Evolutionary conservation across 2,329 filamentous ascomycete genomes (phyloP).

Genomic region (Bisporella sp.): DNA sequence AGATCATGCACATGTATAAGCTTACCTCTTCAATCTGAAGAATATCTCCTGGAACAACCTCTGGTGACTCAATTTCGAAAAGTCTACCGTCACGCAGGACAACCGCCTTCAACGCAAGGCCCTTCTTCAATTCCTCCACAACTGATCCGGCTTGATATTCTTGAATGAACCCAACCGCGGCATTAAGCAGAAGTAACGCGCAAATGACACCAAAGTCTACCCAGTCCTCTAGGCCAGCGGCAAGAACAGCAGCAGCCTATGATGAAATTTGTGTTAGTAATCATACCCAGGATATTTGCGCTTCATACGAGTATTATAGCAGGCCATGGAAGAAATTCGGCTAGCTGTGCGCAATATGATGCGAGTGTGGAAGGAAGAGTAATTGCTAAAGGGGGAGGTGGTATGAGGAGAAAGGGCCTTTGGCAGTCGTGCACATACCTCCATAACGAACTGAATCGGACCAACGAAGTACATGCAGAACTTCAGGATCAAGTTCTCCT

Average conservation of each 20-base stretch:
- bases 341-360: no score
- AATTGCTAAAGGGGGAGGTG: no score
- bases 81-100: slow-evolving; percentile 76
- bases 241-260: slow-evolving; percentile 63
- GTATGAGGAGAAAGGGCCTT: no score
- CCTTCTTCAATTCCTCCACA: slow-evolving; percentile 87
- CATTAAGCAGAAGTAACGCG: slow-evolving; percentile 76
- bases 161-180: slow-evolving; percentile 78
- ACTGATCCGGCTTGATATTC: slow-evolving; percentile 88
- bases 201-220: slow-evolving; percentile 92
- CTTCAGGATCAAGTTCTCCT: slow-evolving; percentile 77
- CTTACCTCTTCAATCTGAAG: slow-evolving; percentile 72
- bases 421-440: slow-evolving; percentile 43
- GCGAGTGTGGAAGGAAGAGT: no score
- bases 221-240: slow-evolving; percentile 81
- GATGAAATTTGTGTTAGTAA: no score
- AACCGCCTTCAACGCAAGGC: slow-evolving; percentile 78
- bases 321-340: no score
- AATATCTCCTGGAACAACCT: slow-evolving; percentile 86
- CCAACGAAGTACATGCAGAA: slow-evolving; percentile 79
- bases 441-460: slow-evolving; percentile 92
- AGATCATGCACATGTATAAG: slow-evolving; percentile 2
- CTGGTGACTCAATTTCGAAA: slow-evolving; percentile 72
- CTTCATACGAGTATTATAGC: no score
- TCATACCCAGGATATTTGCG: no score